Base-by-base conservation (phyloP, 2,329 filamentous ascomycete species). In the Phyllosticta capitalensis region DNA sequence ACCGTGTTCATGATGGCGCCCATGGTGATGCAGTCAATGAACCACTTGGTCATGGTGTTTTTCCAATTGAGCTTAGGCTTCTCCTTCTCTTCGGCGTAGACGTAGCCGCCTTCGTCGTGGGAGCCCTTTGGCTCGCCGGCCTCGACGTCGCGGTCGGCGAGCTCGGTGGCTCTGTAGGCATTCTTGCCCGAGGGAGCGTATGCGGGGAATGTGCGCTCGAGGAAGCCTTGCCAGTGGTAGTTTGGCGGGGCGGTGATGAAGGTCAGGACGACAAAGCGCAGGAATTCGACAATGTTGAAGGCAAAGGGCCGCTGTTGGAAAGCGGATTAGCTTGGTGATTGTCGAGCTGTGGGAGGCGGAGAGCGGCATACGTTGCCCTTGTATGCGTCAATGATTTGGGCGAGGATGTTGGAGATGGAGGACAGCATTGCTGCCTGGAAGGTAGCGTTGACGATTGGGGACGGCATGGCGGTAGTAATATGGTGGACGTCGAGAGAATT, bases 221-320 rank as follows among this genome's bases (percentile, higher is more conserved):
- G 80, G 71, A 82, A 88, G 48, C 85, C 81, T 78, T 95, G 91
- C 91, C 90, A 96, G 66, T 89, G 72, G 69, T 89, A 90, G 74
- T 96, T 96, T 50, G 89, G 86, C 0, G 91, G 90, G 24, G 87
- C 87, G 68, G 81, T 86, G 60, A 95, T 69, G 38, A 88, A 68
- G 59, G 85, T 82, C 75, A 87, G 94, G 61, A 90, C 64, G 52
- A 69, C 66, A 61, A 74, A 72, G 60, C 72, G 71, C 59, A 68
- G 64, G 65, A 74, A 74, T 58, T 73, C 69, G 57, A 68, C 65
- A 54, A 65, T 64, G 62, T 73, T 68, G 63, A 74, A 72, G 61
- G 69, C 68, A 63, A 74, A 72, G n/a, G 70, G 69, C 33, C 54
- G 58, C 58, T 60, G 58, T 55, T 21, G 24, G 48, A 17, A 48